Evolutionary conservation across 176 grass and related monocot species (phyloP).

Genomic region (Puya raimondii): DNA sequence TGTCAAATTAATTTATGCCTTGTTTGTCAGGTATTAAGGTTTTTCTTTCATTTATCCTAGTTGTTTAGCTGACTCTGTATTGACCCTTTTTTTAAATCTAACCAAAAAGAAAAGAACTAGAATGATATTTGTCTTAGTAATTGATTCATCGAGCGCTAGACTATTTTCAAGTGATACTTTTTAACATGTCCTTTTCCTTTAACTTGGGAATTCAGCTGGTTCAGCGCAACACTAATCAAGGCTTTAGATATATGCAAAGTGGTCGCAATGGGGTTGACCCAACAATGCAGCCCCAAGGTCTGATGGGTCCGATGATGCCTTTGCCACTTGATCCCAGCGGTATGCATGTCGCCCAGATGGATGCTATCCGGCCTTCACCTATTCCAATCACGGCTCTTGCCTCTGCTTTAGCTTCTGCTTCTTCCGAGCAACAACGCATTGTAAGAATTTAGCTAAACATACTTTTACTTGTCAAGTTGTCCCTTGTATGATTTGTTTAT

Average conservation of each 20-base stretch:
- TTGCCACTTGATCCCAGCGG: not conserved
- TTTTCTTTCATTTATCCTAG: too few relatives aligned
- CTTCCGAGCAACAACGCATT: slow-evolving; percentile 12
- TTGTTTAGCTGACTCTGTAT: too few relatives aligned
- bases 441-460: slow-evolving; percentile 9
- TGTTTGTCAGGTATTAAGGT: too few relatives aligned
- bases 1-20: too few relatives aligned
- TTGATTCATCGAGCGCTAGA: too few relatives aligned
- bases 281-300: slow-evolving; percentile 3
- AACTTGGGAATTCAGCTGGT: not conserved
- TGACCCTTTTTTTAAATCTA: too few relatives aligned
- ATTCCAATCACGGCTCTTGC: slow-evolving; percentile 9
- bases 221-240: slow-evolving; percentile 19
- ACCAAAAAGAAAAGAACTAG: too few relatives aligned
- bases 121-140: too few relatives aligned
- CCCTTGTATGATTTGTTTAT: not conserved
- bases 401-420: slow-evolving; percentile 14
- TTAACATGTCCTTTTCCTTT: not conserved
- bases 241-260: slow-evolving; percentile 15
- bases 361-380: slow-evolving; percentile 5
- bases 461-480: not conserved
- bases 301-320: slow-evolving; percentile 7
- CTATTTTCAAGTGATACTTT: too few relatives aligned
- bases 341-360: not conserved
- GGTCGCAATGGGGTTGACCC: slow-evolving; percentile 4